Base-by-base conservation (phyloP, 441 rosid genomes). In the Lagerstroemia fauriei region DNA sequence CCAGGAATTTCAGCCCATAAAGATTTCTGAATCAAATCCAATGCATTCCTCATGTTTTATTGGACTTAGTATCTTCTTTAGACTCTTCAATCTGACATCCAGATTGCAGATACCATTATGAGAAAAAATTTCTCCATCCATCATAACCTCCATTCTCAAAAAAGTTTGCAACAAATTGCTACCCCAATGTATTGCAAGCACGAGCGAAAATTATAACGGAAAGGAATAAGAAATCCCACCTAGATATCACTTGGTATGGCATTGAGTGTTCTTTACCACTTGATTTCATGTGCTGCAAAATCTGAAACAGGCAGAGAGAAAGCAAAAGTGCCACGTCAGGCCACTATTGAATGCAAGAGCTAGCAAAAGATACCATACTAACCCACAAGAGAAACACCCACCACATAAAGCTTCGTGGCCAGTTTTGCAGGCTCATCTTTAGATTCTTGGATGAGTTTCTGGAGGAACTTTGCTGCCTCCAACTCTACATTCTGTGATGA, bases 401-500 rank as follows among this genome's bases (percentile, higher is more conserved):
- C 99, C 90, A 94, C 99, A 47, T 87, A 92, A 82, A 97, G 99
- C 82, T 97, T 97, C n/a, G 96, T 92, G 72, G 99, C 99, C 85
- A 97, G 86, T 89, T 95, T 95, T 3, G 89, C 90, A 18, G 99
- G 99, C 90, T 97, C 99, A 78, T 97, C 99, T 86, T 89, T 95
- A 34, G 99, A 97, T 83, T 97, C 99, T 84, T 93, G 99, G 82
- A 97, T 97, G 81, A 95, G 99, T 84, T 97, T 95, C 85, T 97
- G 99, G 86, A 97, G 92, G 87, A 95, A 95, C 93, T 97, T 94
- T 27, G 99, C 99, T n/a, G 99, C 99, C 91, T 97, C 99, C 86
- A 97, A 77, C 92, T 97, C 99, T 27, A 95, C 97, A 84, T 93
- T 92, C 66, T 92, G 94, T 10, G 97, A 86, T 82, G 98, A 85